Base-by-base conservation (phyloP, 331 rosid genomes). In the Pyracantha coccinea region DNA sequence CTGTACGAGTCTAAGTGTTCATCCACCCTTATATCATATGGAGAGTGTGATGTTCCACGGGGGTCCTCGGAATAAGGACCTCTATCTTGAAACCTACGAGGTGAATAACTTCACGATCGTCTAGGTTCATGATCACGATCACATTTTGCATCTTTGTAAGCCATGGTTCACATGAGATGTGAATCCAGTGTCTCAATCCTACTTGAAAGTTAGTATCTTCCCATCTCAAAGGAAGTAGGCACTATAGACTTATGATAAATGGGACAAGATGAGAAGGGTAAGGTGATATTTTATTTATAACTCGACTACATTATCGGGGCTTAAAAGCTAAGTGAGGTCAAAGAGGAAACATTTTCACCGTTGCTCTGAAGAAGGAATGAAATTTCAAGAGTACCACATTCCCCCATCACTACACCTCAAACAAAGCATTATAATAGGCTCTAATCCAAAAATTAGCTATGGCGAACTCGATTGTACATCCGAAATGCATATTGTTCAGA, bases 71-170 rank as follows among this genome's bases (percentile, higher is more conserved):
- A 77, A 28, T 66, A 27, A 27, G 76, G 31, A 72, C 75, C 85
- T 75, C 76, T 78, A 72, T 78, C 90, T 54, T 21, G 81, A 79
- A 71, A 25, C 23, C 77, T 73, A 25, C 32, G 79, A 8, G 86
- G 87, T 6, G 89, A 85, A 66, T 80, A 71, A 78, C 89, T 85
- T 27, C 85, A 73, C 68, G 83, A 78, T 13, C 78, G 69, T 74
- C 83, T 73, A 50, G 62, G 52, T 8, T 72, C 81, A 66, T 38
- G 75, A 7, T 70, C 75, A 21, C 19, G 66, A 72, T 57, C 76
- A 33, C 57, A 38, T 58, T 38, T 67, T 72, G 76, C 76, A 55
- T 71, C 75, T 72, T 72, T 33, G 7, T 33, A 14, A 33, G 35
- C 52, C 66, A 72, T 6, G 47, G 47, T 41, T 41, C 47, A 41